A percentile compares a stretch with the other conserved stretches of the same genome.
Evolutionary conservation across 1,284 basidiomycete genomes (phyloP).

Genomic region (Ustilago tritici): DNA sequence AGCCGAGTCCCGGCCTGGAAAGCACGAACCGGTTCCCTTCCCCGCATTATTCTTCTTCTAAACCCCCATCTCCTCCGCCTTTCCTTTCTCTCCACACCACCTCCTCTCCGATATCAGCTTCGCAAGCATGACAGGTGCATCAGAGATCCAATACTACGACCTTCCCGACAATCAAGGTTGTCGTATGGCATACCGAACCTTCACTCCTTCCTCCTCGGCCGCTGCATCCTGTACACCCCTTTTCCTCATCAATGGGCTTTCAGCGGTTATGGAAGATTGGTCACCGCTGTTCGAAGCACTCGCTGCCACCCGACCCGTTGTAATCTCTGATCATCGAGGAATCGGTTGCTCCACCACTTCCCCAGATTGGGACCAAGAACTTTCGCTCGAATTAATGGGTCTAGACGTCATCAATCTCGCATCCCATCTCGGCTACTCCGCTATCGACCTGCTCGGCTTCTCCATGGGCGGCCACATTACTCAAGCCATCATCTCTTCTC

Average conservation of each 20-base stretch:
- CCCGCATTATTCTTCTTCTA: background rate
- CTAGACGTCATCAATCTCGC: constrained; percentile 58
- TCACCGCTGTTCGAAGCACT: constrained; percentile 54
- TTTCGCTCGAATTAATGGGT: constrained; percentile 59
- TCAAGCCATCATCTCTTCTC: constrained; percentile 53
- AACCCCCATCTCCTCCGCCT: background rate
- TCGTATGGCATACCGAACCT: constrained; percentile 47
- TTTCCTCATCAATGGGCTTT: constrained; percentile 65
- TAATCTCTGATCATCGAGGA: constrained; percentile 65
- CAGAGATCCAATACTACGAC: constrained; percentile 17
- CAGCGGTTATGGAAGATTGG: constrained; percentile 66
- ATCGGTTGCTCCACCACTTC: constrained; percentile 56
- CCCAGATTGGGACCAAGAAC: constrained; percentile 50
- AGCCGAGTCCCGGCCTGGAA: constrained; percentile 5
- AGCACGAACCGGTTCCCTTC: background rate
- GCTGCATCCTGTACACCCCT: constrained; percentile 35
- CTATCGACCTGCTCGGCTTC: constrained; percentile 62
- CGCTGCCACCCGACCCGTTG: constrained; percentile 36
- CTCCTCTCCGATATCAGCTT: background rate
- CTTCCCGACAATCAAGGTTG: constrained; percentile 25
- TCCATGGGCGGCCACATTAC: constrained; percentile 67
- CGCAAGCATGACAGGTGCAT: constrained; percentile 1
- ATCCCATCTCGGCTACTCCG: constrained; percentile 29
- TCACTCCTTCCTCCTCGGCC: background rate
- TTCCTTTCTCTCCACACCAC: background rate